phyloP scores from a whole-genome alignment of 2,329 filamentous ascomycete species.

The Didymella lethalis region DNA sequence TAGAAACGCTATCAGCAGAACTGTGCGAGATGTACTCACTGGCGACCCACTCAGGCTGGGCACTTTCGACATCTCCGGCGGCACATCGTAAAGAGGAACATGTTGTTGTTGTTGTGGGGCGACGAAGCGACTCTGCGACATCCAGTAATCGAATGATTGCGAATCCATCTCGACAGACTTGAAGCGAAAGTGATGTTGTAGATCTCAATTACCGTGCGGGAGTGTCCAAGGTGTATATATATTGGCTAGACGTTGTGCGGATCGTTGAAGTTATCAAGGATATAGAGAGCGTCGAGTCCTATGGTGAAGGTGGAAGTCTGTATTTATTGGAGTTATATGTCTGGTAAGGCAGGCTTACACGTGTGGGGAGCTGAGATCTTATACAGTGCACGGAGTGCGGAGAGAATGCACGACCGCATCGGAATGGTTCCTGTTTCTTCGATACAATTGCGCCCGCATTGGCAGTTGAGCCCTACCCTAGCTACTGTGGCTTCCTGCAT shows the following conservation, averaged over 20 bases:
- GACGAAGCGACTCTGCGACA: slow-evolving; percentile 46
- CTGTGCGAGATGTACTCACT: slow-evolving; percentile 32
- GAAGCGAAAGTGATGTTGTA: slow-evolving; percentile 1
- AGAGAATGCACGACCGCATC: slow-evolving; percentile 25
- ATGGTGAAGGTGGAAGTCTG: slow-evolving; percentile 18
- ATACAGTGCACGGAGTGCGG: slow-evolving; percentile 35
- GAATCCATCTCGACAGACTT: slow-evolving; percentile 42
- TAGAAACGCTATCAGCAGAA: neutral
- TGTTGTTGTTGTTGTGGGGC: slow-evolving; percentile 46
- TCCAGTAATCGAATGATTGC: slow-evolving; percentile 49
- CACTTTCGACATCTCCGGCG: slow-evolving; percentile 47
- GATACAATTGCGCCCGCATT: slow-evolving; percentile 29
- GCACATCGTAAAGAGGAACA: slow-evolving; percentile 41
- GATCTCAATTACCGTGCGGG: neutral
- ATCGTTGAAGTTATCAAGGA: neutral
- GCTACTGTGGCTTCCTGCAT: slow-evolving; percentile 23
- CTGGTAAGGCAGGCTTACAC: slow-evolving; percentile 36
- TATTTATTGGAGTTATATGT: slow-evolving; percentile 30
- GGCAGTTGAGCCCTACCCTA: slow-evolving; percentile 36
- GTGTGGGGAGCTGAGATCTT: slow-evolving; percentile 46
- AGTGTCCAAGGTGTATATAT: neutral
- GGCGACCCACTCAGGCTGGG: slow-evolving; percentile 51
- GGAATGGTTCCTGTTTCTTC: slow-evolving; percentile 31
- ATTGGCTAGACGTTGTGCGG: neutral
- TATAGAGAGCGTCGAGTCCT: slow-evolving; percentile 2